Evolutionary conservation across 208 protist species (phyloP).

Genomic region (Trypanosomatidae sp.): DNA sequence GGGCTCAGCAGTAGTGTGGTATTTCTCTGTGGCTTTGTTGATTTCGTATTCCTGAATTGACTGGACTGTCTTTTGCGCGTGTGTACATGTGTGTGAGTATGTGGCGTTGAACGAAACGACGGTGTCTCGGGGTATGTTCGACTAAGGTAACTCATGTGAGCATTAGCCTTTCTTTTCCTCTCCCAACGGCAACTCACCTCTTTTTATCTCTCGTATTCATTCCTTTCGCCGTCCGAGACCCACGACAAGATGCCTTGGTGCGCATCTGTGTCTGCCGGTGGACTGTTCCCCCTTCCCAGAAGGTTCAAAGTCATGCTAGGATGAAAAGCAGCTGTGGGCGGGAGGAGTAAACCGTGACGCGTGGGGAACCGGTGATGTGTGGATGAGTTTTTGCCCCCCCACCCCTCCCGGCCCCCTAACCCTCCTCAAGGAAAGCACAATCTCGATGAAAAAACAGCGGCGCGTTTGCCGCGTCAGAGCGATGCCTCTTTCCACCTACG

Average conservation of each 20-base stretch:
- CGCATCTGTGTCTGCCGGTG: not conserved
- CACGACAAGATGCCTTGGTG: not conserved
- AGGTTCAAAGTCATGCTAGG: not conserved
- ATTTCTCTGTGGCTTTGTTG: not conserved
- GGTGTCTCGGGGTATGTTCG: conserved; percentile 4
- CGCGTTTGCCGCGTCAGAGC: not conserved
- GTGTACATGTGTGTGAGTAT: not conserved
- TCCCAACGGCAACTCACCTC: not conserved
- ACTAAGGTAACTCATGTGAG: conserved; percentile 4
- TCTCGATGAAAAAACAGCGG: not conserved
- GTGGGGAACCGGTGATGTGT: not conserved
- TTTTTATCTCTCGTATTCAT: conserved; percentile 1
- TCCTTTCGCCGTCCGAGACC: not conserved
- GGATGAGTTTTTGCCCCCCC: not conserved
- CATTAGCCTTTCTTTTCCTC: conserved; percentile 1
- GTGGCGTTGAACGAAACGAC: conserved; percentile 2
- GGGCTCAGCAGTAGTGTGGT: not conserved
- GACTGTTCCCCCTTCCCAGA: not conserved
- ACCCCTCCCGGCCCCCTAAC: not conserved
- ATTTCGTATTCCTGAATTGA: not conserved
- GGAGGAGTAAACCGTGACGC: not conserved
- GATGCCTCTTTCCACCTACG: not conserved
- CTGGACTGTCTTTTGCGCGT: not conserved
- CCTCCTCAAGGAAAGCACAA: not conserved
- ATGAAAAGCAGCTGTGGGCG: not conserved